These are phyloP conservation scores for Elsinoe australis DNA, from an alignment of 2,329 filamentous ascomycete species.

Conservation along the genomic window DNA sequence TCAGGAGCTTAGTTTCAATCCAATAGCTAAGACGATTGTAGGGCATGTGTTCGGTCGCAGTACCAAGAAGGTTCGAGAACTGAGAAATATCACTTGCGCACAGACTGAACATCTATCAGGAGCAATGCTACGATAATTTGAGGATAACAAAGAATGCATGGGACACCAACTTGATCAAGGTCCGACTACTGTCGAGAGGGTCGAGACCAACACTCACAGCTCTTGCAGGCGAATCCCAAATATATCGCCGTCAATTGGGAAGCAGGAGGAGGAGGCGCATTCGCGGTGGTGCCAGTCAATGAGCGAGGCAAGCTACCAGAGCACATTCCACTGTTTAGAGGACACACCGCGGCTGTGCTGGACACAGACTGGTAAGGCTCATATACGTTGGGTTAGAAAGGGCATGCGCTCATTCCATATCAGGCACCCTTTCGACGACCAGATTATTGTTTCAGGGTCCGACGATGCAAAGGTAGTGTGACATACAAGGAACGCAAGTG, in stretches of 20 bases:
- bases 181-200: constrained; percentile 36
- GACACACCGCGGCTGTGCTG: constrained; percentile 89
- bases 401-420: no score
- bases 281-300: constrained; percentile 85
- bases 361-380: constrained; percentile 81
- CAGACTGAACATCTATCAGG: constrained; percentile 38
- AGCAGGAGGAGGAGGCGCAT: constrained; percentile 87
- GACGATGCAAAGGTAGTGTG: constrained; percentile 95
- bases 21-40: constrained; percentile 36
- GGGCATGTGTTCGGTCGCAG: constrained; percentile 97
- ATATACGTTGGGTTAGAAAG: no score
- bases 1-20: constrained; percentile 12
- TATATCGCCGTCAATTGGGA: constrained; percentile 99
- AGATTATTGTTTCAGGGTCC: constrained; percentile 82
- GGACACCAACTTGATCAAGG: constrained; percentile 98
- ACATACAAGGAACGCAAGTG: constrained; percentile 20
- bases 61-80: constrained; percentile 62
- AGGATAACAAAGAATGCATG: constrained; percentile 97
- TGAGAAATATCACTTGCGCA: neutral
- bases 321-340: constrained; percentile 87
- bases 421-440: constrained; percentile 95
- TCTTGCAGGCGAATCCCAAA: constrained; percentile 74
- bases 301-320: constrained; percentile 89
- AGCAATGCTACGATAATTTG: constrained; percentile 97
- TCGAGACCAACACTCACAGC: neutral